Evolutionary conservation across 495 filamentous ascomycete species (phyloP).

Genomic region (Penicillium pancosmium): DNA sequence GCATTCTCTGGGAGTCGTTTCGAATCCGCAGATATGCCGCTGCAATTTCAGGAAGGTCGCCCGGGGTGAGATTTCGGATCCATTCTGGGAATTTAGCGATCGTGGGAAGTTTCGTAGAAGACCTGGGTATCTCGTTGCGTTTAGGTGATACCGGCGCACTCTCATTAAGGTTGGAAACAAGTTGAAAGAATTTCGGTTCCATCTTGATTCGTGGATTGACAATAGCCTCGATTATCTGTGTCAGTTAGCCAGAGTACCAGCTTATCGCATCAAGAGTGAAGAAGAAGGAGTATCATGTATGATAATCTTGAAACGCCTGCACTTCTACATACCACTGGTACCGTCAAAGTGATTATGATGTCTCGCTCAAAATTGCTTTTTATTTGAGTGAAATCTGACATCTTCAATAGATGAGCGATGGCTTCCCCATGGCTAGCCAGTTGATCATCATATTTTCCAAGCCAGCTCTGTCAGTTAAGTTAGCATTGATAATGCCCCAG

Average conservation of each 20-base stretch:
- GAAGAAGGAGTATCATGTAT: background rate
- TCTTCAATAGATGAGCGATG: slow-evolving; percentile 35
- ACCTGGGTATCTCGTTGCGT: slow-evolving; percentile 7
- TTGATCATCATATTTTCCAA: slow-evolving; percentile 22
- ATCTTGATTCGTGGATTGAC: slow-evolving; percentile 34
- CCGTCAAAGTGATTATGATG: slow-evolving; percentile 34
- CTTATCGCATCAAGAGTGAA: no score
- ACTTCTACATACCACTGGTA: slow-evolving; percentile 35
- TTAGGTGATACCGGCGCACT: background rate
- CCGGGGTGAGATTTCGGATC: slow-evolving; percentile 19
- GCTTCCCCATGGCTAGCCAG: slow-evolving; percentile 34
- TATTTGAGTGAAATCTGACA: slow-evolving; percentile 24
- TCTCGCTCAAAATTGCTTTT: slow-evolving; percentile 30
- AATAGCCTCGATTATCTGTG: slow-evolving; percentile 39
- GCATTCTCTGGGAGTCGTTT: slow-evolving; percentile 17
- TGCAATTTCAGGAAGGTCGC: slow-evolving; percentile 25
- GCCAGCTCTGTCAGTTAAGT: slow-evolving; percentile 27
- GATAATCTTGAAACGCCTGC: background rate
- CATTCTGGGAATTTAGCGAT: slow-evolving; percentile 26
- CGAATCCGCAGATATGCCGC: slow-evolving; percentile 20
- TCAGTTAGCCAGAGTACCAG: background rate
- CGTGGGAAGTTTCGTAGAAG: slow-evolving; percentile 15
- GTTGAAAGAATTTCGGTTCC: slow-evolving; percentile 21
- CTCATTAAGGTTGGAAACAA: slow-evolving; percentile 12
- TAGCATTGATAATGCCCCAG: background rate